These are phyloP conservation scores for Fusarium sp. DNA, from an alignment of 2,329 filamentous ascomycete genomes.

Conservation along the genomic window DNA sequence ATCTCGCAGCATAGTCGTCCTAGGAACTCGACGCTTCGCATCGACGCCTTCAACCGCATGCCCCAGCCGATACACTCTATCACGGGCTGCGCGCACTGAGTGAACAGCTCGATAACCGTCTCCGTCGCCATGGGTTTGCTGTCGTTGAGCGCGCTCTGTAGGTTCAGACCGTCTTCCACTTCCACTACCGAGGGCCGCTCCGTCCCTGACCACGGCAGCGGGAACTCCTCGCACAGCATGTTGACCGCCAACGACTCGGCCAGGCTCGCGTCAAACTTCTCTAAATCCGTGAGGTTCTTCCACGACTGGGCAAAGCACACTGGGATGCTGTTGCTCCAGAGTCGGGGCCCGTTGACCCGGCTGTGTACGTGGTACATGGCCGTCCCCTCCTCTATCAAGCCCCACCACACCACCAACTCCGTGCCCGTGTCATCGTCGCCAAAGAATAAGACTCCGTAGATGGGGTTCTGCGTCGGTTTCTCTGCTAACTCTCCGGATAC, in stretches of 20 bases:
- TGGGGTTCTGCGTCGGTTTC: constrained; percentile 39
- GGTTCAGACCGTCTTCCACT: constrained; percentile 38
- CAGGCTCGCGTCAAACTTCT: constrained; percentile 32
- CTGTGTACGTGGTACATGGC: constrained; percentile 42
- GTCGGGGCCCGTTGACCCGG: constrained; percentile 34
- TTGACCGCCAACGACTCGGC: constrained; percentile 40
- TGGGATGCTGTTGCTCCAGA: constrained; percentile 43
- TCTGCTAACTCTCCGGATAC: constrained; percentile 36
- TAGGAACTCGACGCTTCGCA: constrained; percentile 39
- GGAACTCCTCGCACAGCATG: constrained; percentile 41
- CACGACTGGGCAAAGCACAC: constrained; percentile 42
- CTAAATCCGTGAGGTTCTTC: constrained; percentile 38
- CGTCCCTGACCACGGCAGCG: constrained; percentile 36
- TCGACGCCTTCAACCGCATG: constrained; percentile 37
- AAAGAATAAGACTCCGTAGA: constrained; percentile 41
- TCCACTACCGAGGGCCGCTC: constrained; percentile 39
- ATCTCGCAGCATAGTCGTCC: constrained; percentile 40
- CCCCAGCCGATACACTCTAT: constrained; percentile 38
- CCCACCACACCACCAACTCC: constrained; percentile 44
- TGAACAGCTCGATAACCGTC: constrained; percentile 41
- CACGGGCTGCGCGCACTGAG: constrained; percentile 36
- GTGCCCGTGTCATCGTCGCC: constrained; percentile 37
- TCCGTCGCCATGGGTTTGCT: constrained; percentile 36
- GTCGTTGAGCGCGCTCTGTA: constrained; percentile 32
- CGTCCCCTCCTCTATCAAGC: constrained; percentile 40